Base-by-base conservation (phyloP, 805 yeast species). In the Wickerhamiella vanderwaltii region DNA sequence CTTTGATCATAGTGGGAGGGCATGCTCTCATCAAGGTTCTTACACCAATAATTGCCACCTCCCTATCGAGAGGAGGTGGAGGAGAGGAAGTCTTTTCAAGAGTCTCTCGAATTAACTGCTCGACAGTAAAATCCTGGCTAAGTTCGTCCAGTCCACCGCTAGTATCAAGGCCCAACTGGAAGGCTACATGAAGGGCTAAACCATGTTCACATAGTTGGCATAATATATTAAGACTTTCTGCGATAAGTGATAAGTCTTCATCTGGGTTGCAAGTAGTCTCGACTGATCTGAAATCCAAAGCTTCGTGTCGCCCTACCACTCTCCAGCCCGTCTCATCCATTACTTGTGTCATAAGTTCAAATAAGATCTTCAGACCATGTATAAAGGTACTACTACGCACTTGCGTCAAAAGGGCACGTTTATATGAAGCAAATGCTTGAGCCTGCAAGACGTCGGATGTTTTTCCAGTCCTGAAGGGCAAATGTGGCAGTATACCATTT, bases 281-380 rank as follows among this genome's bases (percentile, higher is more conserved):
- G 9, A 23, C 9, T 7, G 9, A 7, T 11, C 11, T 23, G 26
- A 23, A 7, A 23, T 23, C 26, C 9, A 11, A 7, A 11, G 9
- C 11, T 7, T 11, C 26, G 26, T 18, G 12, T 9, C 4, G 7
- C 13, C 15, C 24, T 24, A 18, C 26, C n/a, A 37, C 12, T 9
- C 16, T 28, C 40, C 40, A 37, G 15, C 40, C 40, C 6, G 33
- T n/a, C 15, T 37, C 34, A 9, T 29, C 40, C 28, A 37, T 29
- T 3, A 37, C 17, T 16, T 37, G 32, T 4, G 5, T n/a, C 26
- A 37, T 29, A 9, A 37, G 9, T 4, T 19, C 25, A 3, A 37
- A 5, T 5, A 37, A 17, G 19, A 28, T 28, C 6, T 20, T 22
- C 4, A 37, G 28, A 3, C 31, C 23, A 17, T 32, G 18, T 18